Conservation (phyloP, 306 rosid genomes). For the Prunus salicina region DNA sequence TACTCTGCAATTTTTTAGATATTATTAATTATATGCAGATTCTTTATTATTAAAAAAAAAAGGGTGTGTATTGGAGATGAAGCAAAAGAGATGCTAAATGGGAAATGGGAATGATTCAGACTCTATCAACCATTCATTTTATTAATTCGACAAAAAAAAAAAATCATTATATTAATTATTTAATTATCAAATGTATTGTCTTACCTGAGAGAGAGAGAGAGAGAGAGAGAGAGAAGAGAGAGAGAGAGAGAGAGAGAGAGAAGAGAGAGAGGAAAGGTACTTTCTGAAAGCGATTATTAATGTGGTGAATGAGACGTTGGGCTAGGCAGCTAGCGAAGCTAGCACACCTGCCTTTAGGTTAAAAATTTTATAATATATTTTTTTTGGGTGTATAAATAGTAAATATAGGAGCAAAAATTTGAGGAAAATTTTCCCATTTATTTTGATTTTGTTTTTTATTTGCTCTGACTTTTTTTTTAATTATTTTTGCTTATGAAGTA, state of each 20-base stretch:
- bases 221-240: slow-evolving; percentile 33
- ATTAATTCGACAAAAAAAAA: neutral
- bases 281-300: slow-evolving; percentile 50
- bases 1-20: neutral
- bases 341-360: slow-evolving; percentile 3
- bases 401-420: neutral
- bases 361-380: neutral
- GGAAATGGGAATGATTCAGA: slow-evolving; percentile 29
- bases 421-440: neutral
- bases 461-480: neutral
- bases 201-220: slow-evolving; percentile 1
- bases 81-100: slow-evolving; percentile 21
- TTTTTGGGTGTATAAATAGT: neutral
- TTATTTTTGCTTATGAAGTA: neutral
- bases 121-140: slow-evolving; percentile 25
- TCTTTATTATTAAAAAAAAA: too few species aligned
- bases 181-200: neutral
- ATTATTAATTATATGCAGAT: too few species aligned
- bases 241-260: too few species aligned
- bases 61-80: slow-evolving; percentile 28
- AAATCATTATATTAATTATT: slow-evolving; percentile 4
- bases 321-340: slow-evolving; percentile 24
- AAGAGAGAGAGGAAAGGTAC: slow-evolving; percentile 30
- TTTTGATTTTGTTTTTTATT: neutral
- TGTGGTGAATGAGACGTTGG: slow-evolving; percentile 54